phyloP scores from a whole-genome alignment of 805 yeast species.

The Candida andamanensis region DNA sequence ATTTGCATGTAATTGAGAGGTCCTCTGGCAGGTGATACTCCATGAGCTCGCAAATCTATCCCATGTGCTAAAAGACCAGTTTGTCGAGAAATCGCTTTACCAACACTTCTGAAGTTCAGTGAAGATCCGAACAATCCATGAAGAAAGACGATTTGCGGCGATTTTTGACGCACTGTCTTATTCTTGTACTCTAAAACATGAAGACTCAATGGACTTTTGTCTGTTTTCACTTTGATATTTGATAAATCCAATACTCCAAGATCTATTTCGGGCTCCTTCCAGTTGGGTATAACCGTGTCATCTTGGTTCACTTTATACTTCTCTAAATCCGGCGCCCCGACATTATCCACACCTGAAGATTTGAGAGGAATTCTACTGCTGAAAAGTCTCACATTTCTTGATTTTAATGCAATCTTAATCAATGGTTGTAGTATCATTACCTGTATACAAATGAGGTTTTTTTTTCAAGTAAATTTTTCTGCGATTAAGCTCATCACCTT shows the following conservation, averaged over 20 bases:
- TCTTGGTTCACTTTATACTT: no score
- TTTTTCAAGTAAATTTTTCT: no score
- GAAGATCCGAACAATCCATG: constrained; percentile 55
- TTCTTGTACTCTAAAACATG: constrained; percentile 11
- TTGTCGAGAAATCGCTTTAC: constrained; percentile 25
- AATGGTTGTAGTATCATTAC: no score
- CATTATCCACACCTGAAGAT: no score
- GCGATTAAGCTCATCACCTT: no score
- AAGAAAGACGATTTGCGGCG: constrained; percentile 36
- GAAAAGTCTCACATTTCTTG: no score
- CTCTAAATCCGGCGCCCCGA: no score
- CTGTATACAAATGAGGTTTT: no score
- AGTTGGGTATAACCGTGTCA: no score
- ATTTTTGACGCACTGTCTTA: not conserved
- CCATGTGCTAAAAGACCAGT: constrained; percentile 34
- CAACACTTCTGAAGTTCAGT: constrained; percentile 38
- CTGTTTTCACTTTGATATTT: constrained; percentile 3
- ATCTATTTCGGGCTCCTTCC: not conserved
- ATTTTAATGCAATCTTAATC: no score
- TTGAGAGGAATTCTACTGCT: no score
- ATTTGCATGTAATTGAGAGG: constrained; percentile 43
- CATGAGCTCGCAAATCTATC: constrained; percentile 55
- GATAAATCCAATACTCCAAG: constrained; percentile 1
- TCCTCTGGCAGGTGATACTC: constrained; percentile 38
- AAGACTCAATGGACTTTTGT: constrained; percentile 5